Base-by-base conservation (phyloP, 208 protist genomes). In the Lotmaria passim region DNA sequence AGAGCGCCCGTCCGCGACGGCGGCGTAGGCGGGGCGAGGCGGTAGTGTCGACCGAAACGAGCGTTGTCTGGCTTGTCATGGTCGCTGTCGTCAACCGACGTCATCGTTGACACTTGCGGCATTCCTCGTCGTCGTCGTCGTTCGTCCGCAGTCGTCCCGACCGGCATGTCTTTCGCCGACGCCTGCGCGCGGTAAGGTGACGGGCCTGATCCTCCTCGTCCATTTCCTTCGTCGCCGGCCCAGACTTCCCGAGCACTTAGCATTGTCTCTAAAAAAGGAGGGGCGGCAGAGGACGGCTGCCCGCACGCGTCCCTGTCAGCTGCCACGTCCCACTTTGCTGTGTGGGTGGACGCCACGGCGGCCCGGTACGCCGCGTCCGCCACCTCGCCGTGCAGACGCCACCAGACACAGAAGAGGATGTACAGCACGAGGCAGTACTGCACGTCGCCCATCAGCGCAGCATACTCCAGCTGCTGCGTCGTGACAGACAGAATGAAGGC, bases 361-460 rank as follows among this genome's bases (percentile, higher is more conserved):
- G 34, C 61, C n/a, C 44, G 64, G 57, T 60, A 83, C 48, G 60
- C 52, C 43, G 53, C 61, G 55, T 61, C 61, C 69, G 69, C 75
- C 57, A 79, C 39, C 39, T 69, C 47, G 31, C 79, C 47, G 24
- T 87, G 85, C 65, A 89, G 73, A 21, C 83, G 83, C 88, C 91
- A 96, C 86, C 91, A 93, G 8, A 96, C 52, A 62, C 84, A 88
- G 64, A 82, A 91, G 8, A 94, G 64, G 31, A 93, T 68, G 73
- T 91, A 94, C 7, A 96, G 53, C 21, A 92, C 85, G 8, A 82
- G 63, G 76, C 88, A 88, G 57, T 86, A 93, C 79, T 96, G 91
- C 65, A 88, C 82, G 57, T 96, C 91, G 15, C 88, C 91, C 43
- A 89, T 64, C n/a, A 93, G 79, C 11, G 88, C 79, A 10, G 79